Percentiles rank a stretch among this genome's conserved stretches.
phyloP scores from a whole-genome alignment of 208 protist genomes.

The Wallacemonas sp. region DNA sequence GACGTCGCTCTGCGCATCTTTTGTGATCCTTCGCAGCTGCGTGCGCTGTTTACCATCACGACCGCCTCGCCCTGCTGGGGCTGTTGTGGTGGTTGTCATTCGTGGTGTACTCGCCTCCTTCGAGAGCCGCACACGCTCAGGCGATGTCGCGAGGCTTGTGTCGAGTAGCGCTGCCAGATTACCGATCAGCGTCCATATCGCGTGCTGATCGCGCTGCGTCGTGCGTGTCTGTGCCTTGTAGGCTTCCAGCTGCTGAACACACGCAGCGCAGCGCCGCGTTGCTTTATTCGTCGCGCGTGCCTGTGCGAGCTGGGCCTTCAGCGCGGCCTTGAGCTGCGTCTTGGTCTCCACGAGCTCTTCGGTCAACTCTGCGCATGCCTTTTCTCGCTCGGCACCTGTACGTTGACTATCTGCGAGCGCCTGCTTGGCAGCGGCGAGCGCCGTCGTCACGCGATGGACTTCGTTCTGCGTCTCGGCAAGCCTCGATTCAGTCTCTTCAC shows the following conservation, averaged over 20 bases:
- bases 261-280: neutral
- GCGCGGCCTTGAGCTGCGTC: constrained; percentile 24
- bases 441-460: neutral
- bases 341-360: constrained; percentile 22
- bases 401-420: neutral
- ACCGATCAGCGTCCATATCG: neutral
- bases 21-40: too few species aligned
- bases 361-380: neutral
- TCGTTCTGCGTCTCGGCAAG: constrained; percentile 12
- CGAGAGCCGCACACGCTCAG: too few species aligned
- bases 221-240: neutral
- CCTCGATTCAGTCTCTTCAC: neutral
- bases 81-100: neutral
- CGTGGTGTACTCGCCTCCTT: too few species aligned
- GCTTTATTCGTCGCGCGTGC: neutral
- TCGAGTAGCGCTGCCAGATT: neutral
- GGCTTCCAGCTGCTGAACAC: constrained; percentile 15
- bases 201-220: constrained; percentile 2
- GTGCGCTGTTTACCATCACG: too few species aligned
- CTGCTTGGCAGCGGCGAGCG: neutral
- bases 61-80: neutral
- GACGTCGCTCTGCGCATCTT: too few species aligned
- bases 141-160: too few species aligned
- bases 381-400: neutral
- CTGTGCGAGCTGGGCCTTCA: constrained; percentile 22